A percentile compares a stretch with the other conserved stretches of the same genome.
phyloP scores from a whole-genome alignment of 2,329 filamentous ascomycete species.

The Epichloe elymi region DNA sequence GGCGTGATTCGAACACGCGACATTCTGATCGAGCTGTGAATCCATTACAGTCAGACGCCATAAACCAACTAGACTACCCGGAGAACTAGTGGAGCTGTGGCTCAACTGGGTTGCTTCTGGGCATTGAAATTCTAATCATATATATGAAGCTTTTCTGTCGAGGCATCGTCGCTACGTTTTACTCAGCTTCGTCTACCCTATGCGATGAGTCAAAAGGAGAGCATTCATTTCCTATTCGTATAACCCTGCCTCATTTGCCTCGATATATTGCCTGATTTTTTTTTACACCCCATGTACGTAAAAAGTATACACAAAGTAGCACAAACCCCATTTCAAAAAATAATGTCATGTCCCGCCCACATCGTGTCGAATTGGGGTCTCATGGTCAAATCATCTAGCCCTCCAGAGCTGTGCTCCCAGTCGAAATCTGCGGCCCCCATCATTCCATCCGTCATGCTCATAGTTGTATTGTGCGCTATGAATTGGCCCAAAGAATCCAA shows the following conservation, averaged over 20 bases:
- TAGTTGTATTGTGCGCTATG: constrained; percentile 16
- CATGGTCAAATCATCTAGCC: constrained; percentile 10
- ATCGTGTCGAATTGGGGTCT: constrained; percentile 10
- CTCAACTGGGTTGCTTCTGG: background rate
- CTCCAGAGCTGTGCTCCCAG: constrained; percentile 12
- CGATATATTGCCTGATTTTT: too few relatives aligned
- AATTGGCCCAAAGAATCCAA: constrained; percentile 47
- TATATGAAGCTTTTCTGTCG: background rate
- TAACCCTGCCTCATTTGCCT: background rate
- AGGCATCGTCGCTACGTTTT: background rate
- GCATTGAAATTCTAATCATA: rapidly evolving
- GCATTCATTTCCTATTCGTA: background rate
- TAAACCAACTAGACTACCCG: constrained; percentile 18
- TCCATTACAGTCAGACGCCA: constrained; percentile 17
- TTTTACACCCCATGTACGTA: background rate
- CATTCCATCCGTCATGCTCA: constrained; percentile 13
- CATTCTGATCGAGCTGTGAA: constrained; percentile 12
- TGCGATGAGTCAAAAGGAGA: background rate
- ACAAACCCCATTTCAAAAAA: constrained; percentile 5
- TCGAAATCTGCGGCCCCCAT: constrained; percentile 14
- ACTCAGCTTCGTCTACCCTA: too few relatives aligned
- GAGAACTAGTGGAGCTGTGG: constrained; percentile 4
- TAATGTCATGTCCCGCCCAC: constrained; percentile 12
- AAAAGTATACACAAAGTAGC: background rate
- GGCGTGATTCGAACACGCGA: constrained; percentile 18